phyloP scores from a whole-genome alignment of 2,329 filamentous ascomycete species.

The Simplicillium sp. region DNA sequence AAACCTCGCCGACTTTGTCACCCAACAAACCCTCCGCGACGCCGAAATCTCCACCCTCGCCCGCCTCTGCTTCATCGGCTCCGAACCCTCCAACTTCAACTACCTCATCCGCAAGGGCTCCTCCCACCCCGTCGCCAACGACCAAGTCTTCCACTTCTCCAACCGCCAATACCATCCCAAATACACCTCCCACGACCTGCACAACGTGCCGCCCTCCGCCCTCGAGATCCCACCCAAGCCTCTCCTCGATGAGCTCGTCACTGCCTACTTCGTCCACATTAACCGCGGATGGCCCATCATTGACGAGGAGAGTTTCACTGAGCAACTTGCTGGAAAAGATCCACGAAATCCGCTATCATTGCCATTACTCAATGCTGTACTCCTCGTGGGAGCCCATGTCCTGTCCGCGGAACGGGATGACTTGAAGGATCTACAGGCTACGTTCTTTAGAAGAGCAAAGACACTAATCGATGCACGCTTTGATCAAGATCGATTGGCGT shows the following conservation, averaged over 20 bases:
- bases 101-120: constrained; percentile 41
- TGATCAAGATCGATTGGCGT: constrained; percentile 40
- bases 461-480: constrained; percentile 41
- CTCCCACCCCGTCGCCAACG: constrained; percentile 10
- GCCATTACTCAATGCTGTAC: constrained; percentile 37
- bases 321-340: constrained; percentile 35
- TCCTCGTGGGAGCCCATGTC: constrained; percentile 43
- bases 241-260: constrained; percentile 37
- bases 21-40: constrained; percentile 32
- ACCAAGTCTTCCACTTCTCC: constrained; percentile 22
- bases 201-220: neutral
- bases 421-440: constrained; percentile 27
- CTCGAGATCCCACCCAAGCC: neutral
- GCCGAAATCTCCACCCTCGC: constrained; percentile 36
- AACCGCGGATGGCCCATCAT: constrained; percentile 43
- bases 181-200: constrained; percentile 18
- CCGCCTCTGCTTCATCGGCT: constrained; percentile 43
- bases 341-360: constrained; percentile 33
- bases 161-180: constrained; percentile 24
- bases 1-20: constrained; percentile 39
- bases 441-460: constrained; percentile 43
- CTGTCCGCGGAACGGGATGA: constrained; percentile 28
- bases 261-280: constrained; percentile 39
- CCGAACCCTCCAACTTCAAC: constrained; percentile 45
- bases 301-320: constrained; percentile 41